A percentile compares a stretch with the other conserved stretches of the same genome.
These are phyloP conservation scores for Pelargonium cotyledonis DNA, from an alignment of 441 rosid genomes.

Conservation along the genomic window DNA sequence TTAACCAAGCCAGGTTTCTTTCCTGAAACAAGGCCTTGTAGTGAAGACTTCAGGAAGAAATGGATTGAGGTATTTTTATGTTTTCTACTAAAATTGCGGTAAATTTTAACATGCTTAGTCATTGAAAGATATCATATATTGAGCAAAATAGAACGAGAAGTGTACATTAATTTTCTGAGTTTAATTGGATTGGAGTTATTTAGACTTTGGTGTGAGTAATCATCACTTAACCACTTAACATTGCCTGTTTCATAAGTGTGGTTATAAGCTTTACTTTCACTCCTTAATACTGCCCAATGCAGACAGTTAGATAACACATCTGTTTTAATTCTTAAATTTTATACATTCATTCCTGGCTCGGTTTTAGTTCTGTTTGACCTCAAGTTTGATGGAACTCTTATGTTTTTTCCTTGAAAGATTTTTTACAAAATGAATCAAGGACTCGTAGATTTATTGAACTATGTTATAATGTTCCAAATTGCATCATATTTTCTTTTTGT, in stretches of 20 bases:
- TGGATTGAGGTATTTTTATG: constrained; percentile 82
- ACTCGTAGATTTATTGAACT: background rate
- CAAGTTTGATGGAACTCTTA: no score
- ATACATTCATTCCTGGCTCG: no score
- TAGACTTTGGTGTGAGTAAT: no score
- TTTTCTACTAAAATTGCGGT: no score
- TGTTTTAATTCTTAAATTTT: background rate
- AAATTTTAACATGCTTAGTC: no score
- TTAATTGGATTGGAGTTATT: background rate
- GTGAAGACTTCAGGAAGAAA: constrained; percentile 84
- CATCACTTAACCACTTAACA: no score
- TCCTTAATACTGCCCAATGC: background rate
- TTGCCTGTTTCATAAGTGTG: background rate
- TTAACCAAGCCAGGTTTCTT: constrained; percentile 69
- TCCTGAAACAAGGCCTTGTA: constrained; percentile 75
- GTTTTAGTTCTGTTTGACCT: no score
- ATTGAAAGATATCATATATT: background rate
- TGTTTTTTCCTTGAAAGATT: no score
- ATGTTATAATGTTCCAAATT: background rate
- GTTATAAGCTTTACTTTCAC: background rate
- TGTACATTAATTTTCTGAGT: background rate
- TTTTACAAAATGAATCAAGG: no score
- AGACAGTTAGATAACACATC: background rate
- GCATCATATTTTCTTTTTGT: background rate
- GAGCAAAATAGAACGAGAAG: background rate